phyloP scores from a whole-genome alignment of 2,329 filamentous ascomycete species.

The Cladophialophora chaetospira region DNA sequence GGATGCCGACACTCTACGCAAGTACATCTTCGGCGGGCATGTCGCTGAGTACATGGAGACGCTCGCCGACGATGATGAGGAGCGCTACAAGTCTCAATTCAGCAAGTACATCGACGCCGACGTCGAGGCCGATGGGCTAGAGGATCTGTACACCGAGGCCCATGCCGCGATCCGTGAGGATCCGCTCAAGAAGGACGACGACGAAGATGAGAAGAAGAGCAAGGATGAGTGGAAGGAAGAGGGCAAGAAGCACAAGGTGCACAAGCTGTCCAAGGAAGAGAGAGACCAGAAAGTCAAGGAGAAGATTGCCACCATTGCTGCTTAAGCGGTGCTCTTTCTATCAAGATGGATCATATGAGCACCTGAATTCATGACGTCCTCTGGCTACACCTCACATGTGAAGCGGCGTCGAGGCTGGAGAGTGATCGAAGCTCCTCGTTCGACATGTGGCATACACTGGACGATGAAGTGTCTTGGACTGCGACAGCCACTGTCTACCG shows the following conservation, averaged over 20 bases:
- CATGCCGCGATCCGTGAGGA: slow-evolving; percentile 97
- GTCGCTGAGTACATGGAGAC: slow-evolving; percentile 99
- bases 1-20: slow-evolving; percentile 92
- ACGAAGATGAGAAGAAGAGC: slow-evolving; percentile 80
- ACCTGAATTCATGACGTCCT: background rate
- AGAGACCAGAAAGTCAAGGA: slow-evolving; percentile 80
- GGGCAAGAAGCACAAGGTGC: slow-evolving; percentile 81
- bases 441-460: too few relatives aligned
- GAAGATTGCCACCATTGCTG: slow-evolving; percentile 79
- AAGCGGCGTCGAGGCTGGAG: too few relatives aligned
- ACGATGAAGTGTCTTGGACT: too few relatives aligned
- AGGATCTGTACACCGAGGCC: slow-evolving; percentile 94
- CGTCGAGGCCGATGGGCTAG: slow-evolving; percentile 90
- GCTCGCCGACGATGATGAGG: slow-evolving; percentile 98
- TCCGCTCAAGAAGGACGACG: slow-evolving; percentile 88
- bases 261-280: slow-evolving; percentile 81
- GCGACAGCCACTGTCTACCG: too few relatives aligned
- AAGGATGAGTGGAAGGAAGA: slow-evolving; percentile 97
- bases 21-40: slow-evolving; percentile 99
- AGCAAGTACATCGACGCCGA: slow-evolving; percentile 96
- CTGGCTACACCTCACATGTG: too few relatives aligned
- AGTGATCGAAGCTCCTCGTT: too few relatives aligned
- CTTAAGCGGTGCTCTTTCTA: slow-evolving; percentile 37
- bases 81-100: slow-evolving; percentile 99
- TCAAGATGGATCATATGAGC: background rate